These are phyloP conservation scores for Boletus tylopilopsis DNA, from an alignment of 768 basidiomycete species.

Conservation along the genomic window DNA sequence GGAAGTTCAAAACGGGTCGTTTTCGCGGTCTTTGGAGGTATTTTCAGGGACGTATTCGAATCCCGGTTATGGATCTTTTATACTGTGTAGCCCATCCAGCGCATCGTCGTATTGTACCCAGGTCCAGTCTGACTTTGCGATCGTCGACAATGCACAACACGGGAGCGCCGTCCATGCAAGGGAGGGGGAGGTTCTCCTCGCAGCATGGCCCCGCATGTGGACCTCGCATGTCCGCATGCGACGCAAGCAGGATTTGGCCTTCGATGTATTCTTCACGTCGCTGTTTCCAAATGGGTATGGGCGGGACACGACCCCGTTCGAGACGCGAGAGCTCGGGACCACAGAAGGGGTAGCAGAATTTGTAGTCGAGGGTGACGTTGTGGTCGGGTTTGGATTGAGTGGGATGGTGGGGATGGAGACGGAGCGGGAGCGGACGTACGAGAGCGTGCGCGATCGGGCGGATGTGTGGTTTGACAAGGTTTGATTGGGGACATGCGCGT, in stretches of 20 bases:
- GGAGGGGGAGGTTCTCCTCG: conserved; percentile 33
- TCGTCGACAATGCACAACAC: conserved; percentile 18
- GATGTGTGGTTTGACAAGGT: conserved; percentile 32
- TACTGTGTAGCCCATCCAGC: conserved; percentile 32
- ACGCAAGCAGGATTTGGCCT: conserved; percentile 17
- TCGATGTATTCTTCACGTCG: conserved; percentile 18
- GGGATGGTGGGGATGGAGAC: conserved; percentile 12
- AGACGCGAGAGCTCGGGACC: conserved; percentile 7
- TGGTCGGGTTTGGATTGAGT: conserved; percentile 30
- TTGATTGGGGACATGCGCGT: no score
- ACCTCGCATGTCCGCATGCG: conserved; percentile 36
- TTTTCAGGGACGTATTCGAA: conserved; percentile 37
- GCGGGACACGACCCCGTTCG: conserved; percentile 31
- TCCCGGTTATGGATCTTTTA: conserved; percentile 37
- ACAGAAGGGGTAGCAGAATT: conserved; percentile 17
- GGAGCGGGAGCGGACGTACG: conserved; percentile 19
- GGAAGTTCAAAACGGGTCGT: neutral
- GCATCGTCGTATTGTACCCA: conserved; percentile 19
- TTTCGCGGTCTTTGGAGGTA: conserved; percentile 17
- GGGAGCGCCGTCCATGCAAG: neutral
- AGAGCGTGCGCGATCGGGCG: conserved; percentile 21
- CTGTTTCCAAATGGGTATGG: conserved; percentile 40
- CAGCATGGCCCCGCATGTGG: conserved; percentile 33
- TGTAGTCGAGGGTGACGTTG: conserved; percentile 21
- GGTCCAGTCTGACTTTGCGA: conserved; percentile 28